A percentile compares a stretch with the other conserved stretches of the same genome.
Conservation (phyloP, 176 grass and related monocot genomes). For the Juncus effusus region DNA sequence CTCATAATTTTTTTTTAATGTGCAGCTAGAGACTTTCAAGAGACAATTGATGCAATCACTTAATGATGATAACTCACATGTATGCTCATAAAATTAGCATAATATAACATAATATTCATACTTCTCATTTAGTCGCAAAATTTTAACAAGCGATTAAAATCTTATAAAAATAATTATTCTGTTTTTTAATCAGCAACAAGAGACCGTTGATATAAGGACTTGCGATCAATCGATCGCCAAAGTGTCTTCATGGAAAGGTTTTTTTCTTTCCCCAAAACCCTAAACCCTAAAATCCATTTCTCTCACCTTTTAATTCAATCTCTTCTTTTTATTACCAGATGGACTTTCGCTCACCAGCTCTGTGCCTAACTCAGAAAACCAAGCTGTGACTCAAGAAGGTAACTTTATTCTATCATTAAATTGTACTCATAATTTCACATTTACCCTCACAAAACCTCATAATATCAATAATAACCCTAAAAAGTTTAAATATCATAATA, state of each 20-base stretch:
- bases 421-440: no score
- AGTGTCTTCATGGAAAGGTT: conserved; percentile 69
- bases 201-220: conserved; percentile 70
- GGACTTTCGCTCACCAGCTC: conserved; percentile 33
- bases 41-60: conserved; percentile 84
- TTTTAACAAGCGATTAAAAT: neutral
- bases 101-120: conserved; percentile 9
- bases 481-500: no score
- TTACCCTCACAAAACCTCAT: no score
- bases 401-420: neutral
- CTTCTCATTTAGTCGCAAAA: conserved; percentile 5
- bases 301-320: neutral
- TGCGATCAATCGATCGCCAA: conserved; percentile 63
- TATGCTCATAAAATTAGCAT: conserved; percentile 20
- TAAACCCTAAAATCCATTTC: conserved; percentile 1
- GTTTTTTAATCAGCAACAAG: conserved; percentile 38
- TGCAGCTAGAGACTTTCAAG: conserved; percentile 89
- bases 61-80: conserved; percentile 59
- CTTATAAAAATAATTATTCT: neutral
- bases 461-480: no score
- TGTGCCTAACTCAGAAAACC: conserved; percentile 29
- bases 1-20: conserved; percentile 6
- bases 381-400: conserved; percentile 57
- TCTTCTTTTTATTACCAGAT: conserved; percentile 33
- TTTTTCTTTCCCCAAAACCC: neutral